Base-by-base conservation (phyloP, 108 stramenopile genomes). In the Parietichytrium sp. region DNA sequence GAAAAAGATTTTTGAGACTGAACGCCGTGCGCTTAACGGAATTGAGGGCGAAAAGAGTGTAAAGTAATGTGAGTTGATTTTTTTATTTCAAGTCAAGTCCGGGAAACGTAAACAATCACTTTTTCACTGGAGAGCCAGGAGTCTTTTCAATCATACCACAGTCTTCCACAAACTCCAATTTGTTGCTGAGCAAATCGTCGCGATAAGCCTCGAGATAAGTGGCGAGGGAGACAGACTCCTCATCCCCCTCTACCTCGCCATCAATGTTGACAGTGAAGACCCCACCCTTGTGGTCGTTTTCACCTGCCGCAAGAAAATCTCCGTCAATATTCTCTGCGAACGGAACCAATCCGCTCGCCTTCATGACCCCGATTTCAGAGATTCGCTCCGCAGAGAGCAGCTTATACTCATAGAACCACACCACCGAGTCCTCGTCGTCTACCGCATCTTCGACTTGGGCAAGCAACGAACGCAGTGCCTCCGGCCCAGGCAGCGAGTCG, bases 311-410 rank as follows among this genome's bases (percentile, higher is more conserved):
- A 6, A 72, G 33, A n/a, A 45, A 27, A 15, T 72, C 61, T 33
- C 61, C 61, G 20, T 72, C 61, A 45, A 72, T 45, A 25, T 72
- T 72, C 38, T 36, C 61, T 47, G 61, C 61, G 20, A 72, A 72
- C 6, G 61, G 61, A 38, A 38, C 33, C 61, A 72, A 42, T 18
- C 25, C 61, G 12, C 20, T 23, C 20, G 42, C 42, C 6, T 16
- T 25, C 6, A 10, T 13, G 1, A 36, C 13, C 20, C 45, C 6
- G 6, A 16, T 33, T 10, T 27, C 20, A 25, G n/a, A 45, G 7
- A 72, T 25, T 25, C 45, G 38, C 6, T 25, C 16, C 1, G 38
- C n/a, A 6, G 38, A 12, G 6, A 72, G 42, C 38, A 72, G 61
- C 20, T 27, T 45, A 42, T 72, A 72, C 38, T 72, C 61, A 42